Conservation (phyloP, 768 basidiomycete genomes). For the Vararia minispora region DNA sequence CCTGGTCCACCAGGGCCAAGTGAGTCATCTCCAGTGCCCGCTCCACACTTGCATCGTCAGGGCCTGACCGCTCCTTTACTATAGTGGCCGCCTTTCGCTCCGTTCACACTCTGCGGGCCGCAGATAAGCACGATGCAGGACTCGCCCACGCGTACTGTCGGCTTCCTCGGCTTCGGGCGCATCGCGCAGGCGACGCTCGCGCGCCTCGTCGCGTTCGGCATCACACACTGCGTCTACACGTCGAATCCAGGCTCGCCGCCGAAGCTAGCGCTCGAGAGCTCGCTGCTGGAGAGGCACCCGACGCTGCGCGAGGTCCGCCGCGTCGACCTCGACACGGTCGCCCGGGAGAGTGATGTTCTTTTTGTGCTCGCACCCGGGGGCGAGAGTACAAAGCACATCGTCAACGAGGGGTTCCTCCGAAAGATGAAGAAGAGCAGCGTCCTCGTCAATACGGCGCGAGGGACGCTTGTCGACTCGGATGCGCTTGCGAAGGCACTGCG, state of each 20-base stretch:
- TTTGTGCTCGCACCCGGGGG: constrained; percentile 80
- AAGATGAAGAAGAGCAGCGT: constrained; percentile 82
- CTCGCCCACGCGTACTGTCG: constrained; percentile 54
- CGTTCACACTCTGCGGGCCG: constrained; percentile 77
- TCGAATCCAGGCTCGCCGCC: constrained; percentile 42
- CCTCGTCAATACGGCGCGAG: constrained; percentile 78
- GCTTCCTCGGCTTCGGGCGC: constrained; percentile 92
- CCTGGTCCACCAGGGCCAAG: constrained; percentile 62
- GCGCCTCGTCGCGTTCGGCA: constrained; percentile 75
- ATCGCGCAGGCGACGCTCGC: constrained; percentile 79
- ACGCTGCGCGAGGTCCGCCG: constrained; percentile 32
- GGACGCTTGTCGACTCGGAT: constrained; percentile 82
- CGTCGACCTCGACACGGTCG: constrained; percentile 58
- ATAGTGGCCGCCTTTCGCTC: constrained; percentile 72
- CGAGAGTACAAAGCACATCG: constrained; percentile 53
- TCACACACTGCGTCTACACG: constrained; percentile 62
- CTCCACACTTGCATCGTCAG: constrained; percentile 1
- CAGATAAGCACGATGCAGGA: constrained; percentile 50
- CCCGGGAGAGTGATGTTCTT: constrained; percentile 70
- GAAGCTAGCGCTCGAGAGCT: constrained; percentile 27
- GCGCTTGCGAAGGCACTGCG: constrained; percentile 74
- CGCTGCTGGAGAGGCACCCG: constrained; percentile 19
- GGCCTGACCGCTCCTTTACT: neutral
- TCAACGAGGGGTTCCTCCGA: constrained; percentile 59
- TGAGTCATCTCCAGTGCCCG: constrained; percentile 20